Evolutionary conservation across 2,329 filamentous ascomycete genomes (phyloP), one percentile per base, ranked within the genome.

Genomic region (Venturia nashicola): DNA sequence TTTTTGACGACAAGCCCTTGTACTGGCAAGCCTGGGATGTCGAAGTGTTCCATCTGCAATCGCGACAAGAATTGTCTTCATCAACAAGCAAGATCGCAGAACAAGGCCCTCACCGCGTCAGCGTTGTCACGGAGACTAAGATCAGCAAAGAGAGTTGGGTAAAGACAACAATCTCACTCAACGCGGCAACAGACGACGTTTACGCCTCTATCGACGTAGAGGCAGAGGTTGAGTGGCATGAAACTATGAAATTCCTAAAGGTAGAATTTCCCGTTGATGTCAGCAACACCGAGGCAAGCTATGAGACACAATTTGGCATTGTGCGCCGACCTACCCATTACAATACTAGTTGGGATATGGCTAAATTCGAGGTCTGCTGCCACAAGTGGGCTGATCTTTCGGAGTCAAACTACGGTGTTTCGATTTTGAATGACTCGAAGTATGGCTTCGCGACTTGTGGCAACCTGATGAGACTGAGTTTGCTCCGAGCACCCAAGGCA

Each of bases 1-100:
- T 97, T 32, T 97, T 95, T 71, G 94, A 99, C 71, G 94, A 99
- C 77, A 97, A 97, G 77, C 92, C 92, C 27, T 82, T 97, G 32
- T 96, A 95, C 78, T 97, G 91, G 92, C 90, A 97, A 76, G 92
- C 91, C 2, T 96, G 93, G 92, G 93, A 99, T 74, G 93, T 97
- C 6, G 94, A 99, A 75, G 92, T 97, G 36, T 99, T 88, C 77
- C 94, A 99, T 71, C 83, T 97, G 34, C 86, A 95, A 64, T 94
- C 91, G 1, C 86, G 91, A 64, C 84, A 89, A 72, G 89, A 93
- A 72, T 81, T 99, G 16, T 72, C 82, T 6, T 83, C 86, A 20
- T 82, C 83, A 67, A 81, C 85, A 68, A 91, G 90, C 14, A 82
- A 80, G 67, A 87, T 97, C 64, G 78, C 84, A 44, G 90, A 94